Base-by-base conservation (phyloP, 2,329 filamentous ascomycete species). In the Balansia obtecta region DNA sequence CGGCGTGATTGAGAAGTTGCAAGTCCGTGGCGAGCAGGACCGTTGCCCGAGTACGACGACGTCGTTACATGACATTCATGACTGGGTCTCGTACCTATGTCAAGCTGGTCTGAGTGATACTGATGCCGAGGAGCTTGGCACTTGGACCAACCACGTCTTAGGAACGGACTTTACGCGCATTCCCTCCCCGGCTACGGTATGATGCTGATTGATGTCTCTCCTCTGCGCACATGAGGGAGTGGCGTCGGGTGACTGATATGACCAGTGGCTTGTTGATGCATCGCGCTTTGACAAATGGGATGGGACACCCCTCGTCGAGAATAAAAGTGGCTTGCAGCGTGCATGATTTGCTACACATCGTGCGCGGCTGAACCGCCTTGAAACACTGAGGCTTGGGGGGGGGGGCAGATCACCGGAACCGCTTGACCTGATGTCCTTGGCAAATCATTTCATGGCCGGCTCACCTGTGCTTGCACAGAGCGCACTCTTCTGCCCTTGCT, bases 1-100 rank as follows among this genome's bases (percentile, higher is more conserved):
- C 30, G 69, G 69, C 15, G 48, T 65, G 11, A 53, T 71, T 34
- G 63, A 68, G 7, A 56, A 59, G 1, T 60, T 71, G 46, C 49
- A 48, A 0, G 51, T 69, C n/a, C 56, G 60, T 22, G 58, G 56
- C 4, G 33, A 41, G 2, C 43, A 54, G 15, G 30, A 48, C 6
- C 27, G 33, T 0, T 18, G 30, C 4, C 27, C 59, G 1, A 40
- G 53, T 2, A 42, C 48, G 8, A 42, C 48, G 8, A 27, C 4
- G 0, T 45, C 52, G 0, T 27, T 61, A 10, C 53, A 58, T 32
- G 53, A 63, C 34, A 49, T 66, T 18, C 32, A 46, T 8, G 57
- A 64, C 54, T 66, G 64, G 64, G 46, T 20, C 12, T 40, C 45
- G 30, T 52, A 50, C 16, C 55, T 66, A 46, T 45, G 39, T 11